phyloP scores from a whole-genome alignment of 2,329 filamentous ascomycete species.

The Metarhizium robertsii region DNA sequence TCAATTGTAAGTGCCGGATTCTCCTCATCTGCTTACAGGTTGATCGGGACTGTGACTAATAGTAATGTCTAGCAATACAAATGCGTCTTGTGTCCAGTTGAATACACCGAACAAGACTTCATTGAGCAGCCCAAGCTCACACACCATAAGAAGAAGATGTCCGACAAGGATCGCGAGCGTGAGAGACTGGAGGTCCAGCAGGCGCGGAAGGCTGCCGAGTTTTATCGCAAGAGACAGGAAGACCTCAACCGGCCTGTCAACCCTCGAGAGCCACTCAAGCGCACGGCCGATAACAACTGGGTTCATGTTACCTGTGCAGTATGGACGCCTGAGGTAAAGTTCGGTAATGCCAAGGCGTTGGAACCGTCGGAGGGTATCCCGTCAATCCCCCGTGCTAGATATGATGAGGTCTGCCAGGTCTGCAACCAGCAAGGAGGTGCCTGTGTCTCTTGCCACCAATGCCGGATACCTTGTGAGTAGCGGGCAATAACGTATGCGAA shows the following conservation, averaged over 20 bases:
- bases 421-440: slow-evolving; percentile 72
- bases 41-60: slow-evolving; percentile 15
- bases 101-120: slow-evolving; percentile 72
- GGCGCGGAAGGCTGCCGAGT: slow-evolving; percentile 68
- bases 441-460: slow-evolving; percentile 74
- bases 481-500: slow-evolving; percentile 6
- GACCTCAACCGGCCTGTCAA: slow-evolving; percentile 73
- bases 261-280: slow-evolving; percentile 85
- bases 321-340: slow-evolving; percentile 88
- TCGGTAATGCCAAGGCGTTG: slow-evolving; percentile 72
- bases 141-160: slow-evolving; percentile 70
- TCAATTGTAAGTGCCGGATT: slow-evolving; percentile 62
- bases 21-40: neutral
- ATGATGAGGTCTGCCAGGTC: slow-evolving; percentile 70
- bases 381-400: slow-evolving; percentile 63
- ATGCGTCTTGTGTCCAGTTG: slow-evolving; percentile 83
- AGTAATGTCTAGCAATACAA: slow-evolving; percentile 56
- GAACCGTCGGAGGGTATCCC: slow-evolving; percentile 86
- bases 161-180: slow-evolving; percentile 81
- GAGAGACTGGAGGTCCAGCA: slow-evolving; percentile 80
- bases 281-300: slow-evolving; percentile 96
- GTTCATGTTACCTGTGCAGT: slow-evolving; percentile 90
- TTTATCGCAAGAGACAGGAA: slow-evolving; percentile 74
- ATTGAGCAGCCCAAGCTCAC: slow-evolving; percentile 55
- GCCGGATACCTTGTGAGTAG: slow-evolving; percentile 42